These are phyloP conservation scores for Gigaspora rosea DNA, from an alignment of 192 early-diverging fungal species.

Conservation along the genomic window DNA sequence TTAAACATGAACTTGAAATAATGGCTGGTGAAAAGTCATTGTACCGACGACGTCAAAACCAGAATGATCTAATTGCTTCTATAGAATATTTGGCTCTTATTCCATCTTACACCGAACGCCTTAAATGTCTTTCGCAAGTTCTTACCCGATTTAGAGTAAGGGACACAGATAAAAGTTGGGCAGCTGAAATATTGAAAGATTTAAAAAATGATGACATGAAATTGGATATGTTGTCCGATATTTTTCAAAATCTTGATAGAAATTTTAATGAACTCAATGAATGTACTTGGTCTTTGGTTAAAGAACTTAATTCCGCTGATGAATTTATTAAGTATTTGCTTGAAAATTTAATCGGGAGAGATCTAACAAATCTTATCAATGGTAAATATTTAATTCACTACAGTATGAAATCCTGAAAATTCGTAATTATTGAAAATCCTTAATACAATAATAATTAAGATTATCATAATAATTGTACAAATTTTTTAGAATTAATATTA, in stretches of 20 bases:
- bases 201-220: neutral
- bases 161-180: neutral
- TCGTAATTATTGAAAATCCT: no score
- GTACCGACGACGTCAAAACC: neutral
- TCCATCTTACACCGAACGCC: neutral
- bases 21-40: neutral
- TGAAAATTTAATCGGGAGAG: neutral
- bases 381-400: no score
- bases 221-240: neutral
- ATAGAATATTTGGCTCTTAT: neutral
- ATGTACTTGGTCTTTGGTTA: slow-evolving; percentile 13
- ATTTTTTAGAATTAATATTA: no score
- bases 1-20: slow-evolving; percentile 1
- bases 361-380: slow-evolving; percentile 20
- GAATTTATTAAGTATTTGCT: slow-evolving; percentile 21
- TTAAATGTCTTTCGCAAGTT: neutral
- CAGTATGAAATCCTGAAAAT: no score
- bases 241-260: neutral
- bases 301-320: slow-evolving; percentile 6
- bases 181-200: neutral
- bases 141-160: neutral
- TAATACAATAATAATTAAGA: no score
- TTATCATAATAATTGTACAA: no score
- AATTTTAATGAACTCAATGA: neutral
- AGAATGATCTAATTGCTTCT: neutral